Evolutionary conservation across 306 rosid genomes (phyloP), one percentile per base, ranked within the genome.

Genomic region (Cicer judaicum): DNA sequence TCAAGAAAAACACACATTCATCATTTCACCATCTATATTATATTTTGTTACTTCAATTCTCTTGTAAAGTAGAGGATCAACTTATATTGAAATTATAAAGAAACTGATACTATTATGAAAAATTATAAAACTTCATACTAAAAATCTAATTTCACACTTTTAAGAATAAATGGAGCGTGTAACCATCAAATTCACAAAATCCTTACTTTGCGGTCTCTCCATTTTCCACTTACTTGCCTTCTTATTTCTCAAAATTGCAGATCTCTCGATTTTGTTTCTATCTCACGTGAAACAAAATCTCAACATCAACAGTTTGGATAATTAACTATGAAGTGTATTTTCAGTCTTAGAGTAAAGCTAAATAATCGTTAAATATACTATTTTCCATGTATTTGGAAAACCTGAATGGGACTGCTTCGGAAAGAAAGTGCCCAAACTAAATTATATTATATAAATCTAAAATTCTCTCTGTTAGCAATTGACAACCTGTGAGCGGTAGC

Each of bases 401-500:
- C 62, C 14, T n/a, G 15, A 39, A 18, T 64, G 61, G 68, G 73
- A 44, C 29, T 64, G 40, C 21, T 78, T 19, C 21, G 19, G 5
- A 43, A 60, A 62, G 5, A 40, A 70, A 61, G 72, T 39, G 75
- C 9, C 59, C 46, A 62, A 7, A 75, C 61, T 61, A 63, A 41
- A 75, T 46, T 50, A 49, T 56, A 61, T 38, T n/a, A 15, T n/a
- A 48, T 39, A 64, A 36, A 64, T 44, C 41, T 47, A 53, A 43
- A 64, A 34, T 80, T 69, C 57, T 48, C 73, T 47, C 40, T 9
- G 57, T n/a, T 39, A 66, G 71, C 21, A 46, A 71, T 54, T 79
- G 77, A 59, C 39, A 62, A 18, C 49, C 62, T 34, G 70, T 60
- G 62, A 44, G 10, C 10, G 6, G 52, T 63, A 64, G 44, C 50